These are phyloP conservation scores for Pseudoturritis turrita DNA, from an alignment of 345 rosid species.

Conservation along the genomic window DNA sequence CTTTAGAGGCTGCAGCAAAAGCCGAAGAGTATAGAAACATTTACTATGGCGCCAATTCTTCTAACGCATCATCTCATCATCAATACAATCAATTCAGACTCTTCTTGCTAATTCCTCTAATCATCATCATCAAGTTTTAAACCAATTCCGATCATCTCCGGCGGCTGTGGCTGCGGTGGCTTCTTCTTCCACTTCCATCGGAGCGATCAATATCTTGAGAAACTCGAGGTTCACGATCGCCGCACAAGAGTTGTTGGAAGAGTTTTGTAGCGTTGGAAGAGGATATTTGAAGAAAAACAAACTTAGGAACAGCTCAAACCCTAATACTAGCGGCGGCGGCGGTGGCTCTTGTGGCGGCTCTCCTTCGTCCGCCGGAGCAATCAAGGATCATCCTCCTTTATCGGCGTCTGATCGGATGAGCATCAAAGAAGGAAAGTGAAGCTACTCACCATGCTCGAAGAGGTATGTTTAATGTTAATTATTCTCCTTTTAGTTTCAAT, in stretches of 20 bases:
- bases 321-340: conserved; percentile 47
- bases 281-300: conserved; percentile 66
- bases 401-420: conserved; percentile 85
- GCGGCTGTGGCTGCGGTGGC: not conserved
- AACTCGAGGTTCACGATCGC: conserved; percentile 71
- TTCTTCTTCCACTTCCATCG: conserved; percentile 42
- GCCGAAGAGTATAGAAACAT: conserved; percentile 64
- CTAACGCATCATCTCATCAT: conserved; percentile 22
- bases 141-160: conserved; percentile 35
- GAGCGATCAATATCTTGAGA: conserved; percentile 60
- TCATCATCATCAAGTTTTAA: conserved; percentile 32
- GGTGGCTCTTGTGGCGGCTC: too few species aligned
- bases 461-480: conserved; percentile 61
- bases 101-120: conserved; percentile 25
- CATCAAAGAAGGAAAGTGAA: conserved; percentile 96
- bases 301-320: conserved; percentile 48
- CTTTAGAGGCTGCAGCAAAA: conserved; percentile 75
- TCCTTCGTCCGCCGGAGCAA: conserved; percentile 36
- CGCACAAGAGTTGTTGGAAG: conserved; percentile 85
- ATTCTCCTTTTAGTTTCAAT: not conserved
- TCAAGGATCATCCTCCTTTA: conserved; percentile 52
- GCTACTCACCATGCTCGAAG: conserved; percentile 93
- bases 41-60: conserved; percentile 22
- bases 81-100: conserved; percentile 28
- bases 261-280: conserved; percentile 91